Evolutionary conservation across 768 basidiomycete species (phyloP).

Genomic region (Tylopilus subfusipes): DNA sequence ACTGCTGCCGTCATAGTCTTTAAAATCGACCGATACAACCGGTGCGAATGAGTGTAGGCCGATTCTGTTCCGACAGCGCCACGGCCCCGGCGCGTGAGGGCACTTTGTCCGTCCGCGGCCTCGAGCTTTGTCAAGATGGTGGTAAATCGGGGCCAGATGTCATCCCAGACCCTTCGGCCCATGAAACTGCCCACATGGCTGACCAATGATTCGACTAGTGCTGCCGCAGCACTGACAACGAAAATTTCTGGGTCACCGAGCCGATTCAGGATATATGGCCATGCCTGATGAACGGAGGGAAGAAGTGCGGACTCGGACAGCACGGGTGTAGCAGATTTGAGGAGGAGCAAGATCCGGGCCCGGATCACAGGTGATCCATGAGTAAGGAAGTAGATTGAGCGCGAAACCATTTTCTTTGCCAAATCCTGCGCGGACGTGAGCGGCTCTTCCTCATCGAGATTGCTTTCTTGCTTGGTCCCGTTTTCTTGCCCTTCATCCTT

Average conservation of each 20-base stretch:
- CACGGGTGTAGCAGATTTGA: conserved; percentile 71
- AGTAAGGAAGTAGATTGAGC: conserved; percentile 87
- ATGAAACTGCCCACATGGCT: conserved; percentile 79
- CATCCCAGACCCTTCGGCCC: conserved; percentile 81
- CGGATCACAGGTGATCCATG: conserved; percentile 86
- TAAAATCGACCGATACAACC: conserved; percentile 74
- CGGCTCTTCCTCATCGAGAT: conserved; percentile 41
- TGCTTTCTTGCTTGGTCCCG: conserved; percentile 13
- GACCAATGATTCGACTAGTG: conserved; percentile 68
- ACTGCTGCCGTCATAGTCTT: conserved; percentile 68
- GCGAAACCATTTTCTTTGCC: conserved; percentile 80
- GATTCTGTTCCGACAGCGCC: conserved; percentile 60
- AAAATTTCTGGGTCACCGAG: conserved; percentile 69
- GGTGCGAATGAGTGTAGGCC: conserved; percentile 77
- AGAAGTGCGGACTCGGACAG: conserved; percentile 71
- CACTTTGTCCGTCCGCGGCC: conserved; percentile 59
- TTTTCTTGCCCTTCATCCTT: conserved; percentile 24
- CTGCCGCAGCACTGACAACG: conserved; percentile 75
- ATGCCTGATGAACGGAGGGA: conserved; percentile 81
- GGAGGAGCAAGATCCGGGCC: conserved; percentile 71
- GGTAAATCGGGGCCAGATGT: conserved; percentile 86
- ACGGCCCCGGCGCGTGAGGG: conserved; percentile 55
- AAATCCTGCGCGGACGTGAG: conserved; percentile 71
- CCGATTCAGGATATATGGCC: conserved; percentile 92
- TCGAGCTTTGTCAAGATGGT: conserved; percentile 58